phyloP scores from a whole-genome alignment of 2,329 filamentous ascomycete species.

The Cladosporium sp. region DNA sequence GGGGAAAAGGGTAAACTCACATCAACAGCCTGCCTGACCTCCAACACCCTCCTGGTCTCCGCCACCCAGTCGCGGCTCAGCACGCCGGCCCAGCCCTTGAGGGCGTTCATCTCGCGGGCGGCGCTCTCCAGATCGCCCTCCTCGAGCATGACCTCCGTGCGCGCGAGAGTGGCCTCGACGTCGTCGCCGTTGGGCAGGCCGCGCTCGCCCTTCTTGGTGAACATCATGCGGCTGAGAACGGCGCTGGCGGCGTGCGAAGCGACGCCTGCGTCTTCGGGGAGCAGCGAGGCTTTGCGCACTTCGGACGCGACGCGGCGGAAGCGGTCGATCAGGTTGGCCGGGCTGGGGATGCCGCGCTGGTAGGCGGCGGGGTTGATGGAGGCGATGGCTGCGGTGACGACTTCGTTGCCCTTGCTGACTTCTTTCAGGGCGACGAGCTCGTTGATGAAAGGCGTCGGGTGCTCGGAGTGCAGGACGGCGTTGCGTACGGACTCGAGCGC shows the following conservation, averaged over 20 bases:
- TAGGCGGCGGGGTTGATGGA: slow-evolving; percentile 93
- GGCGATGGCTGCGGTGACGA: slow-evolving; percentile 91
- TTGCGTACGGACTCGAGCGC: slow-evolving; percentile 90
- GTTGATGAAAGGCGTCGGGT: slow-evolving; percentile 76
- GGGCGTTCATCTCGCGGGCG: slow-evolving; percentile 88
- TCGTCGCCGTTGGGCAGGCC: slow-evolving; percentile 78
- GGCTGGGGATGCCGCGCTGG: slow-evolving; percentile 81
- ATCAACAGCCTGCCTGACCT: slow-evolving; percentile 94
- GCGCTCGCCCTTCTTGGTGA: slow-evolving; percentile 67
- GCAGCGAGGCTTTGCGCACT: slow-evolving; percentile 87
- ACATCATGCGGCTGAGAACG: slow-evolving; percentile 88
- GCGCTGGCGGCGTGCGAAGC: slow-evolving; percentile 90
- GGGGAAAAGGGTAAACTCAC: slow-evolving; percentile 61
- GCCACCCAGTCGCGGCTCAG: slow-evolving; percentile 89
- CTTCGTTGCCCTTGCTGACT: slow-evolving; percentile 69
- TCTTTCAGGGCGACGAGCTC: slow-evolving; percentile 95
- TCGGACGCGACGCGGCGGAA: slow-evolving; percentile 91
- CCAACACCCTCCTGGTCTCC: slow-evolving; percentile 86
- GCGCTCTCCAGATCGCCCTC: slow-evolving; percentile 90
- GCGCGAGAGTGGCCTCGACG: slow-evolving; percentile 86
- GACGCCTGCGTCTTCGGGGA: slow-evolving; percentile 91
- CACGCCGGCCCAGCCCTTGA: slow-evolving; percentile 93
- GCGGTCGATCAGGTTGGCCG: slow-evolving; percentile 84
- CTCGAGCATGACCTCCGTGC: slow-evolving; percentile 86
- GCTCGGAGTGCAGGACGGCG: slow-evolving; percentile 68